A percentile compares a stretch with the other conserved stretches of the same genome.
These are phyloP conservation scores for Helichrysum umbraculigerum DNA, from an alignment of 129 eudicot genomes.

Conservation along the genomic window DNA sequence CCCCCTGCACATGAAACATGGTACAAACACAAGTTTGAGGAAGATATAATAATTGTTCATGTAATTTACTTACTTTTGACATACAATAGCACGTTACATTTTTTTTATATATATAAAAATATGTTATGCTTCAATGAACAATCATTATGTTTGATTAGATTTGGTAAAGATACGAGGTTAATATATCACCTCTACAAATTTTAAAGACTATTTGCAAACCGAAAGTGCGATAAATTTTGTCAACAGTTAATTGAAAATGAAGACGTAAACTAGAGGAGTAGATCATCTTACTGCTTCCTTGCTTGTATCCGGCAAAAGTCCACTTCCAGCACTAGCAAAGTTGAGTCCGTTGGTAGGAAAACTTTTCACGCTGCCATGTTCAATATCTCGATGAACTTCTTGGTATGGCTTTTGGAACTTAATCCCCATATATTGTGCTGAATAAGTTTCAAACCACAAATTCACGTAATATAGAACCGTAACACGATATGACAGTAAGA, in stretches of 20 bases:
- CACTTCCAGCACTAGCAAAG: conserved; percentile 88
- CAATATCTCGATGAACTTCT: conserved; percentile 42
- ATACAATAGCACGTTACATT: too few species aligned
- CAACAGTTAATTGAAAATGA: neutral
- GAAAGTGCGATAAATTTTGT: neutral
- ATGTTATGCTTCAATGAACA: too few species aligned
- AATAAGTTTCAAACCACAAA: neutral
- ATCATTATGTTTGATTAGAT: too few species aligned
- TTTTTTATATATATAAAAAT: too few species aligned
- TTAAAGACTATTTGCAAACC: neutral
- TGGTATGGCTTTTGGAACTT: conserved; percentile 57
- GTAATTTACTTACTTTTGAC: too few species aligned
- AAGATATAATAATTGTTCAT: too few species aligned
- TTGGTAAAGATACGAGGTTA: too few species aligned
- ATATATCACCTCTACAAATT: too few species aligned
- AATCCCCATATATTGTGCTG: conserved; percentile 62
- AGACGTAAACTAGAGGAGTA: neutral
- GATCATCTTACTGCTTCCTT: conserved; percentile 27
- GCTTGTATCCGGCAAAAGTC: conserved; percentile 57
- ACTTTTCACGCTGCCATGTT: conserved; percentile 30
- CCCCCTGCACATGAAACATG: conserved; percentile 41
- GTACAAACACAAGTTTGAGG: neutral
- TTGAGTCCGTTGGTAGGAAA: conserved; percentile 67
- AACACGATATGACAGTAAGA: too few species aligned
- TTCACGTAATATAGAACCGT: neutral